phyloP scores from a whole-genome alignment of 2,329 filamentous ascomycete genomes.

The Fragosphaeria purpurea region DNA sequence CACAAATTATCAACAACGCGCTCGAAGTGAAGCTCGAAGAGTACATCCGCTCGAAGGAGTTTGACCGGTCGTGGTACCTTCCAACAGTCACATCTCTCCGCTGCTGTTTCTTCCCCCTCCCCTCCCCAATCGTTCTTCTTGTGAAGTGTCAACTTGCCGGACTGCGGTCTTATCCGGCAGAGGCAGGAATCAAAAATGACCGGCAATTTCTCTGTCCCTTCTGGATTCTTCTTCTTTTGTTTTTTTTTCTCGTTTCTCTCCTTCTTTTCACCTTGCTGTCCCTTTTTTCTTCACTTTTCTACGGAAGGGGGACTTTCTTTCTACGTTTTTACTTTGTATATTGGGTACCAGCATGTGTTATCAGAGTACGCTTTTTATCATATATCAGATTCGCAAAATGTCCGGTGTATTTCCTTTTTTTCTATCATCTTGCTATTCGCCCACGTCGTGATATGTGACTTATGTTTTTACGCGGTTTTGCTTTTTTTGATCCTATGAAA shows the following conservation, averaged over 20 bases:
- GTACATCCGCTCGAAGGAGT: conserved; percentile 73
- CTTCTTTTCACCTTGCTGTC: background rate
- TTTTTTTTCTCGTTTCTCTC: background rate
- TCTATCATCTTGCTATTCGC: background rate
- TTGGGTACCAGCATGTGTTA: conserved; percentile 7
- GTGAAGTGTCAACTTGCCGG: conserved; percentile 1
- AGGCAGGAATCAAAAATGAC: conserved; percentile 1
- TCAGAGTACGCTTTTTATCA: conserved; percentile 3
- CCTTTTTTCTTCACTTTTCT: background rate
- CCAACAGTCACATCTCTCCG: conserved; percentile 24
- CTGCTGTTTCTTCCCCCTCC: background rate
- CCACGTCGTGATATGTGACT: too few relatives aligned
- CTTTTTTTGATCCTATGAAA: too few relatives aligned
- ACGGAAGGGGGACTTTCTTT: background rate
- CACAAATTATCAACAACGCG: conserved; percentile 51
- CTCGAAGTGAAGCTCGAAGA: conserved; percentile 54
- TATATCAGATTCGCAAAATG: background rate
- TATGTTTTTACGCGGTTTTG: too few relatives aligned
- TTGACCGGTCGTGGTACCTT: conserved; percentile 85
- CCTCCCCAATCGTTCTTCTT: background rate
- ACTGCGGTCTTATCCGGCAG: conserved; percentile 4
- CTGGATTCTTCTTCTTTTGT: background rate
- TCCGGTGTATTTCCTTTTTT: background rate
- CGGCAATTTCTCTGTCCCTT: background rate
- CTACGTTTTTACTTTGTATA: background rate